Evolutionary conservation across 2,329 filamentous ascomycete genomes (phyloP).

Genomic region (Colletotrichum sp.): DNA sequence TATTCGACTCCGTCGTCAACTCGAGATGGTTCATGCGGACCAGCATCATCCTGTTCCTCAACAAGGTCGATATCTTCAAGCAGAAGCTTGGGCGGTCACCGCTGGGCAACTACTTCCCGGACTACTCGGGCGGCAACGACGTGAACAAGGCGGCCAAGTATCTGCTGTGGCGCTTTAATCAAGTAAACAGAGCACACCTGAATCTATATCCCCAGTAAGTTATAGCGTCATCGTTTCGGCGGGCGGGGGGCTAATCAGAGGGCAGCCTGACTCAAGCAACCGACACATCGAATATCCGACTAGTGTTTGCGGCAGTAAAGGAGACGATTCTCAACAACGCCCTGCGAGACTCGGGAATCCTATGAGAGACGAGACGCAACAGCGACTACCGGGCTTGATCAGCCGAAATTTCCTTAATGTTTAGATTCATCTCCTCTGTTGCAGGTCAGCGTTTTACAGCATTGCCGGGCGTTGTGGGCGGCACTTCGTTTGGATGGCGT

Average conservation of each 20-base stretch:
- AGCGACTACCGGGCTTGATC: not conserved
- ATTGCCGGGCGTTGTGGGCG: conserved; percentile 26
- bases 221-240: conserved; percentile 27
- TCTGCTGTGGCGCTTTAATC: conserved; percentile 96
- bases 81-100: conserved; percentile 90
- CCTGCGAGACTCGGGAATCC: conserved; percentile 95
- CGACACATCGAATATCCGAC: conserved; percentile 96
- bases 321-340: conserved; percentile 99
- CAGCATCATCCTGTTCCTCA: conserved; percentile 97
- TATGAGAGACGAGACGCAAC: conserved; percentile 54
- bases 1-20: conserved; percentile 99
- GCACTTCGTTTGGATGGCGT: conserved; percentile 23
- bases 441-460: conserved; percentile 23
- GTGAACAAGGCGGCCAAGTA: conserved; percentile 99
- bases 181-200: conserved; percentile 94
- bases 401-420: not conserved
- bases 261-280: conserved; percentile 94
- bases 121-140: conserved; percentile 97
- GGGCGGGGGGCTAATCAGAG: conserved; percentile 1
- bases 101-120: conserved; percentile 93
- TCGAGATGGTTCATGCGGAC: conserved; percentile 99
- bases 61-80: conserved; percentile 98
- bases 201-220: conserved; percentile 98
- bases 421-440: conserved; percentile 24
- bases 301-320: conserved; percentile 98